phyloP scores from a whole-genome alignment of 176 grass and related monocot genomes.

The Triticum turgidum region DNA sequence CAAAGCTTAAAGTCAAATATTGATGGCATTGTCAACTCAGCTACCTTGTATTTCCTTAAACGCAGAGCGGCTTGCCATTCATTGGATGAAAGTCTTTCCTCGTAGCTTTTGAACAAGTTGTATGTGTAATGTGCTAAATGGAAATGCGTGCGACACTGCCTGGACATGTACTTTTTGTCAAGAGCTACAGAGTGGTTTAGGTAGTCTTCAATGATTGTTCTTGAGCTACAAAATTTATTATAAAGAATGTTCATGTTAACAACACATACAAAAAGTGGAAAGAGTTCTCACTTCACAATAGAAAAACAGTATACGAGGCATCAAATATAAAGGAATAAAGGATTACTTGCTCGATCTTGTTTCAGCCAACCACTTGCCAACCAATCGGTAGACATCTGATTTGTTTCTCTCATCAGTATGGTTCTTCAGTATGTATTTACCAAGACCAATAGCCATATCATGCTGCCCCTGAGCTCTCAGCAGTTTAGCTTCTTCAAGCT shows the following conservation, averaged over 20 bases:
- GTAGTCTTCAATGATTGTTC: conserved; percentile 88
- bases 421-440: conserved; percentile 75
- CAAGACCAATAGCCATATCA: conserved; percentile 90
- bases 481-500: conserved; percentile 96
- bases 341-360: conserved; percentile 97
- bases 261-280: conserved; percentile 15
- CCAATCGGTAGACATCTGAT: conserved; percentile 80
- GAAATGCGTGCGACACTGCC: conserved; percentile 77
- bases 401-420: conserved; percentile 58
- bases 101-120: conserved; percentile 80
- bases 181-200: conserved; percentile 82
- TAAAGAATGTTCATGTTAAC: conserved; percentile 10
- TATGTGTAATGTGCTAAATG: conserved; percentile 94
- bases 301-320: neutral
- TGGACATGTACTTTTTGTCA: conserved; percentile 56
- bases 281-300: neutral
- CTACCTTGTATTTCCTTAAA: conserved; percentile 82
- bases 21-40: neutral
- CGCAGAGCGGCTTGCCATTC: conserved; percentile 96
- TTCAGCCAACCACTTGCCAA: conserved; percentile 97
- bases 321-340: conserved; percentile 25
- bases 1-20: conserved; percentile 13
- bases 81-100: conserved; percentile 88
- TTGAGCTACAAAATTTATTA: conserved; percentile 61
- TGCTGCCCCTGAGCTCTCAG: conserved; percentile 88